Base-by-base conservation (phyloP, 176 grass and related monocot genomes). In the Oropetium thomaeum region DNA sequence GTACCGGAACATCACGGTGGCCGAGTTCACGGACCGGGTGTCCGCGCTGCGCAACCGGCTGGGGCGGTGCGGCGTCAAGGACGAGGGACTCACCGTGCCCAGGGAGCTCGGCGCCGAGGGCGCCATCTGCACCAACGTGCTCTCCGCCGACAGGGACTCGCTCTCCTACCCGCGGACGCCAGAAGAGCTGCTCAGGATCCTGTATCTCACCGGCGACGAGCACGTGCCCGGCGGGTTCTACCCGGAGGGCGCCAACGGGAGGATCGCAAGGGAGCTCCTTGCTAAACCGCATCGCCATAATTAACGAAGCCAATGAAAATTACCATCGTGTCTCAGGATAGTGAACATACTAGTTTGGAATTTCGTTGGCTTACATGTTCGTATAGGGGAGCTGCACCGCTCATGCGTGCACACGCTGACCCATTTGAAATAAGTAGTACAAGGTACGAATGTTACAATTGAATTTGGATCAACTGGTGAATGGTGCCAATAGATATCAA, bases 71-170 rank as follows among this genome's bases (percentile, higher is more conserved):
- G 93, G 93, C 0, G 65, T 90, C 5, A 97, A 82, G 65, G 93
- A 93, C 51, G 93, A 97, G 53, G 93, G 93, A 30, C 85, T 97
- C 23, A 34, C 77, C 57, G 93, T 97, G 44, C 85, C 93, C 0
- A 28, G 3, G 1, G 37, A 55, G 64, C 77, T 86, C 5, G 93
- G 90, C 29, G 85, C 93, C 7, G 90, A 93, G 63, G 51, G 69
- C 49, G 77, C 22, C 63, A 82, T 81, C 35, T 81, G 65, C 74
- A 93, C 82, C 65, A 97, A 97, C 48, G 62, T 87, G 19, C 67
- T 97, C 54, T 89, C 93, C 2, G 93, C 88, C 6, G 65, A 91
- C 63, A n/a, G 0, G 13, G 65, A 97, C 79, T 97, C 93, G 32
- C 62, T 97, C 45, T 87, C 76, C 40, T 93, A 97, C 53, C 4